phyloP scores from a whole-genome alignment of 495 filamentous ascomycete species.

The Pyrenula massariospora region DNA sequence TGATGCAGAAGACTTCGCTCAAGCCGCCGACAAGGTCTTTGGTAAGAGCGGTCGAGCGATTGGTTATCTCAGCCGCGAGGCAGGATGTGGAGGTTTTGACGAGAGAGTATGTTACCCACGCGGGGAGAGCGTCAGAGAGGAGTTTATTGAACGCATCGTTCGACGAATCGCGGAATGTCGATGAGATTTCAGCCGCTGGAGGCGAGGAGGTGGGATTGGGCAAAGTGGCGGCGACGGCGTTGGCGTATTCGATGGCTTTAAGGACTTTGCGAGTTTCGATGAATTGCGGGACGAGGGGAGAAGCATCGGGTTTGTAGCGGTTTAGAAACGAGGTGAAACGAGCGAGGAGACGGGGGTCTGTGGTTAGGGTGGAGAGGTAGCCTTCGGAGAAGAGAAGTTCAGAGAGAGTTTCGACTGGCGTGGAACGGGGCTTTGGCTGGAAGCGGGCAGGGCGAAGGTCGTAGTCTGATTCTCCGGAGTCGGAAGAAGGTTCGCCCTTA shows the following conservation, averaged over 20 bases:
- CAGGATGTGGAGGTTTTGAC: constrained; percentile 43
- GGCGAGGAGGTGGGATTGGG: constrained; percentile 21
- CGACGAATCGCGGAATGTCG: constrained; percentile 5
- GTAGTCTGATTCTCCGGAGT: not conserved
- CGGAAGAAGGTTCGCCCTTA: not conserved
- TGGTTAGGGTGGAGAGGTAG: constrained; percentile 47
- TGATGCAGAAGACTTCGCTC: constrained; percentile 66
- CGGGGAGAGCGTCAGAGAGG: constrained; percentile 54
- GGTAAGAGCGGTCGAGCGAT: constrained; percentile 38
- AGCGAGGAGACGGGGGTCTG: constrained; percentile 54
- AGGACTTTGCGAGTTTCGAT: constrained; percentile 53
- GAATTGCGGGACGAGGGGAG: constrained; percentile 53
- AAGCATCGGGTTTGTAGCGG: constrained; percentile 57
- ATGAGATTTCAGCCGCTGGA: not conserved
- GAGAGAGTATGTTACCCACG: constrained; percentile 55
- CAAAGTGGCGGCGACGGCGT: constrained; percentile 40
- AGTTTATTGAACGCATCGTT: constrained; percentile 45
- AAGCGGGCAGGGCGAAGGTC: not conserved
- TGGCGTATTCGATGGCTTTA: constrained; percentile 58
- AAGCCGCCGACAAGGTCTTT: constrained; percentile 54
- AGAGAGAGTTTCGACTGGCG: constrained; percentile 41
- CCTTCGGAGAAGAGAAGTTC: constrained; percentile 52
- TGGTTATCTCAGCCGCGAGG: constrained; percentile 44
- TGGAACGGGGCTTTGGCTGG: not conserved
- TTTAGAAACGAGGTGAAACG: constrained; percentile 54